phyloP scores from a whole-genome alignment of 352 stramenopile species.

The Phytophthora pinifolia region DNA sequence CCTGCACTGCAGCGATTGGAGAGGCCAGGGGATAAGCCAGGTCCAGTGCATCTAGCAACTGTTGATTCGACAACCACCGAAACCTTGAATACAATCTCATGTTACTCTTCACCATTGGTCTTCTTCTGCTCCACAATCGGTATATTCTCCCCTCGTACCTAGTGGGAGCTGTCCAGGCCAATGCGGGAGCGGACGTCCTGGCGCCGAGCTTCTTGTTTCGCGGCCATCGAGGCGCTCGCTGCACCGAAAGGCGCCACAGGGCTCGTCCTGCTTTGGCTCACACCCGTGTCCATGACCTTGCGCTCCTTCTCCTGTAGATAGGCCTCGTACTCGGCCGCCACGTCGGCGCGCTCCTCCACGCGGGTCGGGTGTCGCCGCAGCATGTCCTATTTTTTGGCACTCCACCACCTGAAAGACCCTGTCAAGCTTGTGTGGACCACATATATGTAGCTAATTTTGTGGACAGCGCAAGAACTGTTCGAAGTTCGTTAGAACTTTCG shows the following conservation, averaged over 20 bases:
- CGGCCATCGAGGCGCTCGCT: conserved; percentile 13
- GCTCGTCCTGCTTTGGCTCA: not conserved
- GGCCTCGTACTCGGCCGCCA: conserved; percentile 69
- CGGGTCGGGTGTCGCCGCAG: conserved; percentile 46
- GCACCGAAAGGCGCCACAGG: not conserved
- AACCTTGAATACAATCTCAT: not conserved
- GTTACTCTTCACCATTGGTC: too few species aligned
- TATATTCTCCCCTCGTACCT: not conserved
- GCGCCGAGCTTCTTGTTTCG: conserved; percentile 23
- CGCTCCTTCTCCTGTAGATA: conserved; percentile 62
- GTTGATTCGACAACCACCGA: not conserved
- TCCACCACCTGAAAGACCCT: too few species aligned
- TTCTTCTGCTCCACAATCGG: not conserved
- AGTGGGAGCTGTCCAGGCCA: conserved; percentile 28
- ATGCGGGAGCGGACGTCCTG: conserved; percentile 38
- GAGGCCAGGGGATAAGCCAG: not conserved
- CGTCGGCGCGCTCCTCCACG: conserved; percentile 66
- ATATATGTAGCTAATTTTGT: too few species aligned
- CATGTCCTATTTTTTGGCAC: too few species aligned
- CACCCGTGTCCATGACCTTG: conserved; percentile 7
- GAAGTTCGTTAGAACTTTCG: too few species aligned
- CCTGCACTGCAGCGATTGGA: not conserved
- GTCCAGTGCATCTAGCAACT: not conserved
- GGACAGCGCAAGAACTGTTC: too few species aligned
- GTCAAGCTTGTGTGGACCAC: too few species aligned